Evolutionary conservation across 2,329 filamentous ascomycete genomes (phyloP), one percentile per base, ranked within the genome.

Genomic region (Penicillium sp.): DNA sequence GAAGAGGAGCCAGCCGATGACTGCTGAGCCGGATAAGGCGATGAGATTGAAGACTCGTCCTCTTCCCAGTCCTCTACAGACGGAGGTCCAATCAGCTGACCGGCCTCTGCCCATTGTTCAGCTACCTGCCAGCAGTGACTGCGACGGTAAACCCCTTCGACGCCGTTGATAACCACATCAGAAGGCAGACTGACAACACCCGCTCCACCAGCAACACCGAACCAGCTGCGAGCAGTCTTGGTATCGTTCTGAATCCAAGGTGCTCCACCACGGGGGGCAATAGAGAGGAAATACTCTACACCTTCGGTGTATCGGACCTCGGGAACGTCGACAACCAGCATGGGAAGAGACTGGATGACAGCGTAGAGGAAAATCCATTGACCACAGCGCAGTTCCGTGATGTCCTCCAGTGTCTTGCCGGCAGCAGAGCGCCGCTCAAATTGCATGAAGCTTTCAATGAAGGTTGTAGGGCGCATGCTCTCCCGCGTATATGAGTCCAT

Each of bases 401-500:
- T 65, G 45, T 81, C 78, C 26, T 79, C 74, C 4, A 79, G 58
- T 26, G 64, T 76, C 64, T 78, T 80, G 4, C 77, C 76, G 33
- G 74, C 70, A 9, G 74, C 78, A 19, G 65, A 71, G 29, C 74
- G 74, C 10, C 79, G 75, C 63, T 81, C 79, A 55, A 79, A 80
- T 46, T 76, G 71, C 73, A 79, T 78, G 55, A 80, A 81, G 29
- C 73, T 72, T 59, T 81, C 77, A 29, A 81, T 73, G 61, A 79
- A 81, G 1, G 73, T 64, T 1, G 78, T 80, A 16, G 78, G 74
- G 45, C 75, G 76, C 65, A 81, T 84, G 1, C 87, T 86, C 63
- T 93, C 90, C 45, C 86, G 84, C 64, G 96, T 96, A 76, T 93
- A 93, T 0, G 90, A 89, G 59, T 87, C 88, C 69, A 89, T 87